A percentile compares a stretch with the other conserved stretches of the same genome.
phyloP scores from a whole-genome alignment of 495 filamentous ascomycete species.

The Aspergillus ellipticus region DNA sequence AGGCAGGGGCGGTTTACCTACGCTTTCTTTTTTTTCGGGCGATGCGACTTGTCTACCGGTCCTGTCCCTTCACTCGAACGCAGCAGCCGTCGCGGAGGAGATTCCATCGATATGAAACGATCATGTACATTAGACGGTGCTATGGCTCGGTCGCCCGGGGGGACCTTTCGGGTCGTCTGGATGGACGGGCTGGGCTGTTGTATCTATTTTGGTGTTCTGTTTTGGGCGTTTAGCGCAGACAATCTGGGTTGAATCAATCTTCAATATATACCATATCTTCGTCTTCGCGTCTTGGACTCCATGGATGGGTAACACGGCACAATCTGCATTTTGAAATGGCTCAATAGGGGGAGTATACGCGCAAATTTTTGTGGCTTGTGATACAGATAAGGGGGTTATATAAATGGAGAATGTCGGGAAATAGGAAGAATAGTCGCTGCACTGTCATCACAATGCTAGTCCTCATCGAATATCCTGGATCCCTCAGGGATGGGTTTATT shows the following conservation, averaged over 20 bases:
- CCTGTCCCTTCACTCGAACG: neutral
- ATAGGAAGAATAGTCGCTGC: neutral
- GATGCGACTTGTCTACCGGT: neutral
- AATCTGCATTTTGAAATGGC: neutral
- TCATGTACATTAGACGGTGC: constrained; percentile 27
- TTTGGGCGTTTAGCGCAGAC: constrained; percentile 28
- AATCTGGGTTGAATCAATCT: constrained; percentile 25
- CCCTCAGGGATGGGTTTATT: neutral
- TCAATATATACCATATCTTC: constrained; percentile 15
- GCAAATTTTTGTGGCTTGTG: neutral
- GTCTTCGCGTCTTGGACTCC: neutral
- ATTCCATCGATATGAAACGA: constrained; percentile 12
- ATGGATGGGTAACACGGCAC: neutral
- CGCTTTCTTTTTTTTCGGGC: neutral
- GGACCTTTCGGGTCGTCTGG: constrained; percentile 1
- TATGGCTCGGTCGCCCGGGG: constrained; percentile 5
- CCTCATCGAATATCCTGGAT: neutral
- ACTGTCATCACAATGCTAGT: neutral
- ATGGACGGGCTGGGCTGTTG: constrained; percentile 10
- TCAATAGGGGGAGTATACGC: neutral
- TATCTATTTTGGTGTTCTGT: constrained; percentile 21
- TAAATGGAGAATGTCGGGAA: neutral
- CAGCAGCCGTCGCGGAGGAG: neutral
- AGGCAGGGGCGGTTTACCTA: too few relatives aligned
- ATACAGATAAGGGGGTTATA: neutral